These are phyloP conservation scores for Ballota nigra DNA, from an alignment of 257 asterid species.

Conservation along the genomic window DNA sequence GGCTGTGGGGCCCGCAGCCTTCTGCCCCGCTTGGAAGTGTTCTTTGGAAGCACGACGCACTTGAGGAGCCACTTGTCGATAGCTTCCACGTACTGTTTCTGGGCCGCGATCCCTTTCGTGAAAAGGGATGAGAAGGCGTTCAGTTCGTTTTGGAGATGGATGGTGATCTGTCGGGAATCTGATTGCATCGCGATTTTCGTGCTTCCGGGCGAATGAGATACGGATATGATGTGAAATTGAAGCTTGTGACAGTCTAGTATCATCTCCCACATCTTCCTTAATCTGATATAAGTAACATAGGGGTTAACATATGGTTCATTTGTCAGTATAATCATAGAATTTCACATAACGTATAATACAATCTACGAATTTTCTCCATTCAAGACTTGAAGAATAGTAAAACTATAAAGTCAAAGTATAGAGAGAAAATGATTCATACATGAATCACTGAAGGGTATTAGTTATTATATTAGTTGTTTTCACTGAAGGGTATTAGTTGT, in stretches of 20 bases:
- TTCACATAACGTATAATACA: not conserved
- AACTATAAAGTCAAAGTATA: too few relatives aligned
- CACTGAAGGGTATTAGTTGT: too few relatives aligned
- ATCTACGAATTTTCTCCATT: too few relatives aligned
- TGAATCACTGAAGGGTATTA: too few relatives aligned
- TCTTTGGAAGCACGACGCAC: slow-evolving; percentile 58
- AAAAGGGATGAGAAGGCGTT: slow-evolving; percentile 56
- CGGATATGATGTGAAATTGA: slow-evolving; percentile 70
- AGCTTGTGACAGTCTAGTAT: slow-evolving; percentile 84
- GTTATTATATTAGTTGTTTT: too few relatives aligned
- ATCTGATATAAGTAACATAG: slow-evolving; percentile 37
- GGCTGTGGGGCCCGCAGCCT: slow-evolving; percentile 51
- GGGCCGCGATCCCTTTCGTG: slow-evolving; percentile 78
- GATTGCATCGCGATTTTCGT: slow-evolving; percentile 49
- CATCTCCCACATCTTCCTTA: slow-evolving; percentile 87
- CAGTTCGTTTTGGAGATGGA: slow-evolving; percentile 58
- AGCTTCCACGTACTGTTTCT: slow-evolving; percentile 65
- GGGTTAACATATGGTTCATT: too few relatives aligned
- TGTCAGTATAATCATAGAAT: not conserved
- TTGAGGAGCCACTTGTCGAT: slow-evolving; percentile 85
- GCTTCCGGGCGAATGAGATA: slow-evolving; percentile 57
- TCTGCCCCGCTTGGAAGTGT: slow-evolving; percentile 60
- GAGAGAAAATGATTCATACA: too few relatives aligned
- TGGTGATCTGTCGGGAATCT: slow-evolving; percentile 54
- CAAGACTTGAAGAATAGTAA: too few relatives aligned